phyloP scores from a whole-genome alignment of 352 stramenopile species.

The Pythium biforme region DNA sequence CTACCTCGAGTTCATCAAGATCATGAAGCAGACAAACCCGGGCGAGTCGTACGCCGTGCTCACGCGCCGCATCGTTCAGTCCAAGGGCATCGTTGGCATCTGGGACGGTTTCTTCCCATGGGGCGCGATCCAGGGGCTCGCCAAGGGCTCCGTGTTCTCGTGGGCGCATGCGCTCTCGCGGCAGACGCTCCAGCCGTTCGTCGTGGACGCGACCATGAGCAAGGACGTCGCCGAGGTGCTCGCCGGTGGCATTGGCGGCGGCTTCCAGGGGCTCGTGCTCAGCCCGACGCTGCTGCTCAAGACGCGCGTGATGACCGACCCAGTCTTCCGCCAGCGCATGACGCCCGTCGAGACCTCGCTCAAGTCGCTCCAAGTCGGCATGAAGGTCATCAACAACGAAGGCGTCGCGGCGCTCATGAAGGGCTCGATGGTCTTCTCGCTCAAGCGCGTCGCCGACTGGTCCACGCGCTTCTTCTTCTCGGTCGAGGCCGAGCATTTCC shows the following conservation, averaged over 20 bases:
- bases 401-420: conserved; percentile 90
- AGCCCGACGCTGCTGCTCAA: conserved; percentile 92
- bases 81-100: conserved; percentile 88
- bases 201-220: conserved; percentile 53
- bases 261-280: conserved; percentile 92
- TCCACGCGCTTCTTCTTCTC: conserved; percentile 92
- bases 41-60: conserved; percentile 78
- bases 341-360: conserved; percentile 77
- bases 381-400: conserved; percentile 90
- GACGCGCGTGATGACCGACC: conserved; percentile 94
- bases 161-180: conserved; percentile 82
- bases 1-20: conserved; percentile 94
- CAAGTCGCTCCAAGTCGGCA: conserved; percentile 80
- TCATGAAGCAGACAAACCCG: conserved; percentile 90
- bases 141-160: conserved; percentile 91
- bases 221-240: conserved; percentile 72
- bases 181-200: conserved; percentile 53
- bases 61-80: conserved; percentile 77
- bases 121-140: conserved; percentile 87
- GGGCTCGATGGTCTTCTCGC: conserved; percentile 87
- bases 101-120: conserved; percentile 95
- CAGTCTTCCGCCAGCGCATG: conserved; percentile 91
- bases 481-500: conserved; percentile 72
- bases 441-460: conserved; percentile 93
- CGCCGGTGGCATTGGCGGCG: conserved; percentile 86